Evolutionary conservation across 116 monocot genomes (phyloP), one percentile per base, ranked within the genome.

Genomic region (Cymodocea nodosa): DNA sequence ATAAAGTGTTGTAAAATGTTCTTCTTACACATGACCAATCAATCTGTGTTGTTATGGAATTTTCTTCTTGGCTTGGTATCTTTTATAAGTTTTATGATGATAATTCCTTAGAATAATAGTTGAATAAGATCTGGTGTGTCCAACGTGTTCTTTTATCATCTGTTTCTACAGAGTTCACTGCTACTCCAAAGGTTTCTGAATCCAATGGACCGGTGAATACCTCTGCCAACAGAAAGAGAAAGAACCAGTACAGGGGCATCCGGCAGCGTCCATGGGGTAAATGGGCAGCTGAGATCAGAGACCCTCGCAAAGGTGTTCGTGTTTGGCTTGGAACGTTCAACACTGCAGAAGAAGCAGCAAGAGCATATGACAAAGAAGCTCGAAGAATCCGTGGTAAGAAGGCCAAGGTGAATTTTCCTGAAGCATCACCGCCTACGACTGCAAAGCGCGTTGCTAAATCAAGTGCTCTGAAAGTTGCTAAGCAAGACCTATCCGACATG

Each of bases 251-350:
- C 76, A 64, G 91, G 55, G 91, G 91, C 3, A 86, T 91, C 68
- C 70, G 91, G 25, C 79, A 70, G 52, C 74, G 91, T 18, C 84
- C 79, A 25, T 84, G 91, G 86, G 91, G 91, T 6, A 86, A 86
- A 69, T 91, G 91, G 91, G 91, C 91, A 56, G 91, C 91, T 17
- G 91, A 91, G 78, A 91, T 91, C 54, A 79, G 91, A 12, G 91
- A 91, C 64, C 90, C 86, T n/a, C 12, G 70, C 35, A 90, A 90
- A 68, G 90, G 90, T 2, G 70, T 77, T 14, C 71, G 86, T 65
- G 86, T 90, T 18, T 90, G 90, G 90, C 90, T 90, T 49, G 90
- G 90, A 19, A 90, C 90, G 17, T 90, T 30, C 30, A 30, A 30
- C 30, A 30, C 30, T 3, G 76, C 90, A 39, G 90, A 90, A 72